These are phyloP conservation scores for Hemileccinum impolitum DNA, from an alignment of 768 basidiomycete genomes.

Conservation along the genomic window DNA sequence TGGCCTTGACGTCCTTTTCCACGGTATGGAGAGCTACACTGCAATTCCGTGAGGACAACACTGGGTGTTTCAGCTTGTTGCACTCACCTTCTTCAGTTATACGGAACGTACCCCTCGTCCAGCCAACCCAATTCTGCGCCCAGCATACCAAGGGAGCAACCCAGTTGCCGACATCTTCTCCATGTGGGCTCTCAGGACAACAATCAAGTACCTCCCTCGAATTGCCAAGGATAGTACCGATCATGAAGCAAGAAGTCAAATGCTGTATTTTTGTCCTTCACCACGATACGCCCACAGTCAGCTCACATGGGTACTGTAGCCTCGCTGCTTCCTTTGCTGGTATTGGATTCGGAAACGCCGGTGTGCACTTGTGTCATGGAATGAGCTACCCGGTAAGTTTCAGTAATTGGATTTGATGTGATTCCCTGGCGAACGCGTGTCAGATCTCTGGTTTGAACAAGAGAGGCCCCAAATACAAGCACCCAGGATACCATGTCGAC, in stretches of 20 bases:
- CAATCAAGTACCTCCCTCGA: constrained; percentile 84
- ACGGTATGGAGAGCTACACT: constrained; percentile 92
- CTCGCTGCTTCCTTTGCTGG: constrained; percentile 93
- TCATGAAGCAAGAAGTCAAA: constrained; percentile 79
- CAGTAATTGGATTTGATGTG: neutral
- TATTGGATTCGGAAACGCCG: constrained; percentile 93
- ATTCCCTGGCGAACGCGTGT: constrained; percentile 1
- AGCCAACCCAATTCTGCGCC: constrained; percentile 82
- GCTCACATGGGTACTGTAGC: constrained; percentile 35
- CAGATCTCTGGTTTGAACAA: constrained; percentile 95
- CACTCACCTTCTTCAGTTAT: constrained; percentile 49
- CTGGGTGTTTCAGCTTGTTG: neutral
- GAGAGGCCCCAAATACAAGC: constrained; percentile 87
- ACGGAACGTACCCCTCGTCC: constrained; percentile 88
- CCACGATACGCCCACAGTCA: neutral
- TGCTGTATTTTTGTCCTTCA: constrained; percentile 56
- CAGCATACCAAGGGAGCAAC: constrained; percentile 92
- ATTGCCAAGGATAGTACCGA: constrained; percentile 79
- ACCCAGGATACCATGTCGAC: constrained; percentile 83
- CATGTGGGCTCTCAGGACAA: constrained; percentile 86
- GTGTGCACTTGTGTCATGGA: constrained; percentile 87
- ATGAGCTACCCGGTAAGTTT: constrained; percentile 78
- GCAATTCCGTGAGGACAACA: constrained; percentile 72
- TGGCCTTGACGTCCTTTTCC: constrained; percentile 95
- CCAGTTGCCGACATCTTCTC: constrained; percentile 96